Evolutionary conservation across 176 grass and related monocot species (phyloP), one percentile per base, ranked within the genome.

Genomic region (Saccharum officinarum): DNA sequence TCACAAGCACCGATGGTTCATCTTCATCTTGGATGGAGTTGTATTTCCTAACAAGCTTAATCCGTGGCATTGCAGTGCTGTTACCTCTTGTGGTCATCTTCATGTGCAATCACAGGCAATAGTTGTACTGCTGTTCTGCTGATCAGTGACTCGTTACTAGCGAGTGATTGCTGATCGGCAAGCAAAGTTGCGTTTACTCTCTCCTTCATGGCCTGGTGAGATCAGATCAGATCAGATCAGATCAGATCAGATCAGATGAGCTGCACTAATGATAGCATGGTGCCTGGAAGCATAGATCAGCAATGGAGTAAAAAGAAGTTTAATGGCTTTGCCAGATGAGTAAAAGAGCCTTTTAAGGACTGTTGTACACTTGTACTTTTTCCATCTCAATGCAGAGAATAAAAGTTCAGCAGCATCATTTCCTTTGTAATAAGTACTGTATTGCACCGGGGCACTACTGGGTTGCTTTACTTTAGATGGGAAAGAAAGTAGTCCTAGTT

Each of bases 341-440:
- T 70, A 69, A 77, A 76, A 70, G 38, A 82, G 38, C 5, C 60
- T 87, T 46, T 76, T 38, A 46, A 60, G 79, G 79, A 82, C 71
- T 69, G 10, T 18, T 77, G 61, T 28, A 28, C 28, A 28, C 28
- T 28, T 1, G 28, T 69, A 46, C 61, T 8, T 60, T 7, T 68
- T 44, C 77, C 41, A 54, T 57, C 12, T 54, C 62, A 36, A 18
- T 68, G 78, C 46, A 17, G 46, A 61, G 0, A 26, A 5, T 0
- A 62, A 26, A 62, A 12, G 59, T 61, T 54, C 45, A 77, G 8
- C 44, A 77, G 36, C 36, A 57, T 41, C 28, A 4, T 11, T 69
- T 69, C 23, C 46, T 44, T 16, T 69, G 62, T 40, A n/a, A 28
- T 28, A 28, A 28, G 28, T 28, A 28, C 28, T 28, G 45, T 26